Evolutionary conservation across 192 early-diverging fungal species (phyloP).

Genomic region (Umbelopsis ramanniana): DNA sequence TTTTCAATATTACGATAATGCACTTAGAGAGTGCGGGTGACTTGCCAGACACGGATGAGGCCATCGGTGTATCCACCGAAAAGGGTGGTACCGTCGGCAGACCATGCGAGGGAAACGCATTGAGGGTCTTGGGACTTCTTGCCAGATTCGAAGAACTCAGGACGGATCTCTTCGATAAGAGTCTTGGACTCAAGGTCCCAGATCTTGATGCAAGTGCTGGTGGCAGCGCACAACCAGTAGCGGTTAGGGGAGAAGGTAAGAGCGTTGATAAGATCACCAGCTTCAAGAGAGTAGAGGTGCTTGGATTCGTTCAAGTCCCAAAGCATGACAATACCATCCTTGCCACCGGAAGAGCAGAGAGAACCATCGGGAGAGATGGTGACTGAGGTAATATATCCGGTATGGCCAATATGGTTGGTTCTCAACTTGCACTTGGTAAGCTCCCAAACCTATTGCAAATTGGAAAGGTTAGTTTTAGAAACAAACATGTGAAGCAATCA

Average conservation of each 20-base stretch:
- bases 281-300: constrained; percentile 99
- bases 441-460: constrained; percentile 81
- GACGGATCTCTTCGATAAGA: constrained; percentile 90
- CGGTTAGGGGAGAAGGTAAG: constrained; percentile 99
- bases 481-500: neutral
- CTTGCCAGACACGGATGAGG: constrained; percentile 82
- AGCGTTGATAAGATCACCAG: constrained; percentile 94
- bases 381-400: constrained; percentile 97
- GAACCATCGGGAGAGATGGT: constrained; percentile 94
- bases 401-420: constrained; percentile 99
- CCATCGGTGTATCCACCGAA: constrained; percentile 98
- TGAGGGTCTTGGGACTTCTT: constrained; percentile 74
- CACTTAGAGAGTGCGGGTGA: constrained; percentile 62
- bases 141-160: constrained; percentile 71
- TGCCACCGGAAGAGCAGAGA: constrained; percentile 99
- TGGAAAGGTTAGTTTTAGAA: neutral
- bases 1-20: constrained; percentile 1
- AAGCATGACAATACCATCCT: constrained; percentile 98
- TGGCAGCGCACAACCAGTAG: constrained; percentile 99
- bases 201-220: constrained; percentile 95
- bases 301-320: constrained; percentile 99
- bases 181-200: constrained; percentile 99
- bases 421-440: constrained; percentile 97
- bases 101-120: constrained; percentile 98
- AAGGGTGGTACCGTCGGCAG: constrained; percentile 95